These are phyloP conservation scores for Dendrobium catenatum DNA, from an alignment of 106 monocot species.

Conservation along the genomic window DNA sequence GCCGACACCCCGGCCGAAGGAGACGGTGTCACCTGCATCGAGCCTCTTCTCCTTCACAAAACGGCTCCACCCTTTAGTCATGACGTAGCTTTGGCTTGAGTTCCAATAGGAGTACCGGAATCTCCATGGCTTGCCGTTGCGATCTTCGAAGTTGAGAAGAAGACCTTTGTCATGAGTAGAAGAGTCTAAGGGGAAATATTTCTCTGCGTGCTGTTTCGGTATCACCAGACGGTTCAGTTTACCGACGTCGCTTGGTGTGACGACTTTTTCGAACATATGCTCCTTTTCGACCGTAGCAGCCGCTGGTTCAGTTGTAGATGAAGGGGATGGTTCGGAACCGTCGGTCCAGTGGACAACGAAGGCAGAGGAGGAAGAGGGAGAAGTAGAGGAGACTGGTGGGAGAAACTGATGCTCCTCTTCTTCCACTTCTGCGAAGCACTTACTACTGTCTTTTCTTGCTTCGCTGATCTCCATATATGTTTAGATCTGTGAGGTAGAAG, in stretches of 20 bases:
- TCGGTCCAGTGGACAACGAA: not conserved
- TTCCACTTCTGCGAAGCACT: not conserved
- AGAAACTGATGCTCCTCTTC: not conserved
- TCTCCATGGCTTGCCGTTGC: slow-evolving; percentile 70
- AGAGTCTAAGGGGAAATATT: slow-evolving; percentile 70
- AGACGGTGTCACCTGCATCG: slow-evolving; percentile 84
- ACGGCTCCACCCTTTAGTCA: slow-evolving; percentile 96
- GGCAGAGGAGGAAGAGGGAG: not conserved
- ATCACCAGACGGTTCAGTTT: slow-evolving; percentile 93
- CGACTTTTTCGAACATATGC: slow-evolving; percentile 94
- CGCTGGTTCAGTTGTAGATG: not conserved
- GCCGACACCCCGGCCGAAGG: slow-evolving; percentile 65
- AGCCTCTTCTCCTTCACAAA: slow-evolving; percentile 95
- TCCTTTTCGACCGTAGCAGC: slow-evolving; percentile 46
- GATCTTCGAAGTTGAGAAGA: slow-evolving; percentile 81
- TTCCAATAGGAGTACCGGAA: slow-evolving; percentile 99
- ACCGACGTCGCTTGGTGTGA: slow-evolving; percentile 91
- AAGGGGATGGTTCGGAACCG: not conserved
- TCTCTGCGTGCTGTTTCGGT: slow-evolving; percentile 95
- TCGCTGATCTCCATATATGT: not conserved
- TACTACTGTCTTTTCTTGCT: not conserved
- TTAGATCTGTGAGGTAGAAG: not conserved
- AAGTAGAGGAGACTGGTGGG: not conserved
- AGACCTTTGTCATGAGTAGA: slow-evolving; percentile 60
- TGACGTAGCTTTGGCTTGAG: slow-evolving; percentile 98